Base-by-base conservation (phyloP, 495 filamentous ascomycete genomes). In the Hypoxylon fragiforme region DNA sequence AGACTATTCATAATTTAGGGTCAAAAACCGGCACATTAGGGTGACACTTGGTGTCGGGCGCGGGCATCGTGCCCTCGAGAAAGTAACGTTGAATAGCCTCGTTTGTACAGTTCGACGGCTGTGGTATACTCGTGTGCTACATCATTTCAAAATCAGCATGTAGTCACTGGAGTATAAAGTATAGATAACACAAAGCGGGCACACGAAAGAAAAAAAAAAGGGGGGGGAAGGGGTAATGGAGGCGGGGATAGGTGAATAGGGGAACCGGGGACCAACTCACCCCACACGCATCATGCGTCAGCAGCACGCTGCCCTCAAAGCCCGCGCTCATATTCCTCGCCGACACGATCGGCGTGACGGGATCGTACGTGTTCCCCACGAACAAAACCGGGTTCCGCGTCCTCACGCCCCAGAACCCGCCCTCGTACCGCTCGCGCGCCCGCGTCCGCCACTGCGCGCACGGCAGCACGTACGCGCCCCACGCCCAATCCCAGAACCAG, bases 201-300 rank as follows among this genome's bases (percentile, higher is more conserved):
- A 2, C 30, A 34, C 12, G 7, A 53, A 39, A 26, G 30, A 38
- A n/a, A 4, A 53, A 7, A 28, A 22, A 13, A 44, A 6, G 42
- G 37, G 22, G 11, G 7, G 19, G 11, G 24, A 35, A 43, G 19
- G 6, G 13, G 9, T 34, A n/a, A 39, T n/a, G n/a, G n/a, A n/a
- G n/a, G n/a, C n/a, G n/a, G n/a, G n/a, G n/a, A n/a, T n/a, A n/a
- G n/a, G n/a, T n/a, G n/a, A n/a, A n/a, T n/a, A n/a, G n/a, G n/a
- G n/a, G n/a, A n/a, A n/a, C n/a, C n/a, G n/a, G n/a, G n/a, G 13
- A 28, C 9, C 21, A n/a, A 76, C 80, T 64, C 63, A 84, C 81
- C 1, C 81, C 81, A 47, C 80, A 72, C 1, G 79, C 81, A 43
- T 78, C 70, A 47, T 80, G 75, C 56, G 77, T 68, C 13, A 84